Evolutionary conservation across 2,329 filamentous ascomycete genomes (phyloP).

Genomic region (Epichloe aotearoae): DNA sequence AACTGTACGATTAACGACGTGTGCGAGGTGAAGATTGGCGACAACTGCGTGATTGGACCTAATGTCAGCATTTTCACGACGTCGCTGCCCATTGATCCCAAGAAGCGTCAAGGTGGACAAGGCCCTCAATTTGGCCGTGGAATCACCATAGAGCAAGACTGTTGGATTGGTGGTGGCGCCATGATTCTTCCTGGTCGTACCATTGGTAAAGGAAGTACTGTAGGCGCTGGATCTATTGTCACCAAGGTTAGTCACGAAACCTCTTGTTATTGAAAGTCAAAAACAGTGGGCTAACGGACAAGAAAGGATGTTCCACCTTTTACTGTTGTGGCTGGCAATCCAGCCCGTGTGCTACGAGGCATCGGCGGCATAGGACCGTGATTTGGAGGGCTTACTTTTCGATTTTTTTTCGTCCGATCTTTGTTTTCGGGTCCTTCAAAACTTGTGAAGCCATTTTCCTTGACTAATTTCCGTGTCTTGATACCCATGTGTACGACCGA

Average conservation of each 20-base stretch:
- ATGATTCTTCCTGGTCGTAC: constrained; percentile 67
- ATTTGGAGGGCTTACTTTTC: constrained; percentile 2
- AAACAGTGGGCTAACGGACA: not conserved
- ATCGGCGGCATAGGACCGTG: constrained; percentile 20
- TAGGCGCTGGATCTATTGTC: constrained; percentile 76
- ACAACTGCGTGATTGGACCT: constrained; percentile 63
- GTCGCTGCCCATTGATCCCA: constrained; percentile 58
- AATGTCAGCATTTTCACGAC: constrained; percentile 79
- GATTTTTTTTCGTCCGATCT: too few species aligned
- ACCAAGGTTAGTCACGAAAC: constrained; percentile 44
- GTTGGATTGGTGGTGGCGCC: constrained; percentile 67
- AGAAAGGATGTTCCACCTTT: constrained; percentile 49
- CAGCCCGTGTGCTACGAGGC: constrained; percentile 42
- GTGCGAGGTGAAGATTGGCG: constrained; percentile 69
- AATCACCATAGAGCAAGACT: constrained; percentile 74
- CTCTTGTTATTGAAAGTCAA: too few species aligned
- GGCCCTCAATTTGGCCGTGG: constrained; percentile 57
- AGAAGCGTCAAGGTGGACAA: constrained; percentile 58
- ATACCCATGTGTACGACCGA: constrained; percentile 15
- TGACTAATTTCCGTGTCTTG: constrained; percentile 13
- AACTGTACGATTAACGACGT: constrained; percentile 81
- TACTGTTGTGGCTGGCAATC: constrained; percentile 58
- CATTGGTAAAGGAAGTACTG: constrained; percentile 64
- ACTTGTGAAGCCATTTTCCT: not conserved
- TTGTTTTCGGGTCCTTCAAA: not conserved